A percentile compares a stretch with the other conserved stretches of the same genome.
These are phyloP conservation scores for Thraustochytrium sp. DNA, from an alignment of 352 stramenopile species.

Conservation along the genomic window DNA sequence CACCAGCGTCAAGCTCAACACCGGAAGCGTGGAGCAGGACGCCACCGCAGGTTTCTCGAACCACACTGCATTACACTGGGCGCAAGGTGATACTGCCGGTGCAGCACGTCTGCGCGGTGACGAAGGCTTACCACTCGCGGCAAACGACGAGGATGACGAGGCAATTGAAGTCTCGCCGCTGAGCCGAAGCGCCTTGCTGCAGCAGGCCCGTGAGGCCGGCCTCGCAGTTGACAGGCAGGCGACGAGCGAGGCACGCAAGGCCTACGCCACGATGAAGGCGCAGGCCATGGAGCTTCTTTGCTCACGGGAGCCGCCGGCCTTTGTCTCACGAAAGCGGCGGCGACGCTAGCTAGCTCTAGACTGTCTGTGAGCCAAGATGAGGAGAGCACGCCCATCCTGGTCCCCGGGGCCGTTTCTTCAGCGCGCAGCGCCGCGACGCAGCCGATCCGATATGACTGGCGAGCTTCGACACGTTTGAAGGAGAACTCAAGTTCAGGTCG, in stretches of 20 bases:
- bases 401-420: too few relatives aligned
- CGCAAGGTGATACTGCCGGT: background rate
- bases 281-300: background rate
- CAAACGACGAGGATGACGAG: too few relatives aligned
- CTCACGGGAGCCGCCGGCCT: background rate
- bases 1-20: constrained; percentile 21
- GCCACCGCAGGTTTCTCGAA: constrained; percentile 15
- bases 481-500: too few relatives aligned
- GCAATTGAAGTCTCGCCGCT: too few relatives aligned
- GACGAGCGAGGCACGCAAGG: too few relatives aligned
- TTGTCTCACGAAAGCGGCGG: background rate
- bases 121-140: too few relatives aligned
- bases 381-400: background rate
- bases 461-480: too few relatives aligned
- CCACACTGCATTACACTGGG: background rate
- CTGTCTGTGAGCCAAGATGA: background rate
- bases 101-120: background rate
- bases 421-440: too few relatives aligned
- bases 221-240: too few relatives aligned
- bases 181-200: too few relatives aligned
- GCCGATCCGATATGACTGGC: too few relatives aligned
- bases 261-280: background rate
- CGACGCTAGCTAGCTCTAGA: background rate
- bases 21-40: background rate
- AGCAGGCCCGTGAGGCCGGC: too few relatives aligned